phyloP scores from a whole-genome alignment of 116 monocot genomes.

The Papilionanthe hybrid region DNA sequence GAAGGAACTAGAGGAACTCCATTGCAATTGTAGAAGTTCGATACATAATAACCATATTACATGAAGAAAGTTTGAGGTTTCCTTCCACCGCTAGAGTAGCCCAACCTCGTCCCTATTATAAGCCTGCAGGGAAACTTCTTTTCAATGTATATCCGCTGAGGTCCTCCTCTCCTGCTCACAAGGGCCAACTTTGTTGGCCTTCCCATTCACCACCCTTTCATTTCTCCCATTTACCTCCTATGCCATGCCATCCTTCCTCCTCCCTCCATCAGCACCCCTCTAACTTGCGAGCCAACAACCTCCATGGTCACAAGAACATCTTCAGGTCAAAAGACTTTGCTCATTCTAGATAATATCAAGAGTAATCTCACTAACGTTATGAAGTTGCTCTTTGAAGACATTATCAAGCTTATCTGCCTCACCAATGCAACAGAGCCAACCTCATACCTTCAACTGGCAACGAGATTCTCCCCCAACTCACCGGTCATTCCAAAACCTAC shows the following conservation, averaged over 20 bases:
- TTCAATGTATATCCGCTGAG: background rate
- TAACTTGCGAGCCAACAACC: background rate
- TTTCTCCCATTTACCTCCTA: background rate
- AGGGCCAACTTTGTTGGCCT: background rate
- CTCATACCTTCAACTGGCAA: no score
- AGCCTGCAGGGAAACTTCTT: background rate
- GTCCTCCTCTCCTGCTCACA: background rate
- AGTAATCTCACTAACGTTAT: background rate
- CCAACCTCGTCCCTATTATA: background rate
- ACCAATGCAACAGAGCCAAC: no score
- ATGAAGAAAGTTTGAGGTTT: background rate
- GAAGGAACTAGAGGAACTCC: background rate
- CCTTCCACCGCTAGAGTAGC: background rate
- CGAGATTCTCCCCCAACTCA: no score
- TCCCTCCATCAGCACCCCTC: background rate
- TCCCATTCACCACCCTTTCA: background rate
- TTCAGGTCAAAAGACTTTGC: background rate
- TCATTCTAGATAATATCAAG: background rate
- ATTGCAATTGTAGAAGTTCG: background rate
- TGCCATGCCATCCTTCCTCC: background rate
- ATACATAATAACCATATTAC: background rate
- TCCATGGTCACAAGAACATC: background rate
- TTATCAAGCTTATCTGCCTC: no score
- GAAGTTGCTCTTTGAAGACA: no score
- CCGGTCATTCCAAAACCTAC: no score